These are phyloP conservation scores for Colletotrichum cuscutae DNA, from an alignment of 2,329 filamentous ascomycete species.

Conservation along the genomic window DNA sequence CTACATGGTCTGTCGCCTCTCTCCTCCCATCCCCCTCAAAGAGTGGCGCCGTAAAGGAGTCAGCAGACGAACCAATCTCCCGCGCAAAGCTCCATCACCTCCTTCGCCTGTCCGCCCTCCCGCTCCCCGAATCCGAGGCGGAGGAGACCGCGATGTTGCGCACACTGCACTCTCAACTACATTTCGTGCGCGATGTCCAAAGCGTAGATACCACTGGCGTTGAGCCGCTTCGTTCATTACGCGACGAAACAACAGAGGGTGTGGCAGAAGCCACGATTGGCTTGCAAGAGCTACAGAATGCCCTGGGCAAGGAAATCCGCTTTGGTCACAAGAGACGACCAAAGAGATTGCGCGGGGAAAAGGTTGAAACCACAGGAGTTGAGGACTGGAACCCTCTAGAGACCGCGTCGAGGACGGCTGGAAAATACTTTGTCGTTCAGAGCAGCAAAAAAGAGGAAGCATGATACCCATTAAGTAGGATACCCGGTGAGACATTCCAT, in stretches of 20 bases:
- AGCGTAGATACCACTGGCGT: constrained; percentile 78
- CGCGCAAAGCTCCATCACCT: constrained; percentile 81
- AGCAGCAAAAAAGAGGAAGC: constrained; percentile 52
- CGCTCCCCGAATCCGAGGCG: constrained; percentile 69
- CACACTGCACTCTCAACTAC: constrained; percentile 83
- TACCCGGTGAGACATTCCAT: constrained; percentile 4
- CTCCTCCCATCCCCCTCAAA: constrained; percentile 65
- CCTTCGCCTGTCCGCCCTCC: constrained; percentile 88
- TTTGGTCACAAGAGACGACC: constrained; percentile 65
- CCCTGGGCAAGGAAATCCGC: constrained; percentile 68
- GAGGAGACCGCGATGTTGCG: constrained; percentile 78
- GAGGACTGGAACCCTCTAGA: constrained; percentile 79
- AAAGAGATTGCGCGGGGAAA: constrained; percentile 46
- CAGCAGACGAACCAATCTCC: constrained; percentile 61
- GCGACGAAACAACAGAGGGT: constrained; percentile 77
- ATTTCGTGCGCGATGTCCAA: constrained; percentile 91
- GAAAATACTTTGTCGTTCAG: constrained; percentile 82
- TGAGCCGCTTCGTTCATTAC: constrained; percentile 79
- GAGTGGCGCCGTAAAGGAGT: constrained; percentile 40
- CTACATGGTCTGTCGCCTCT: constrained; percentile 85
- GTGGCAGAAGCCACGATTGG: constrained; percentile 67
- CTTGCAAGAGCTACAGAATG: constrained; percentile 64
- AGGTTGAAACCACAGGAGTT: constrained; percentile 53
- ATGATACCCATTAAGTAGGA: constrained; percentile 32
- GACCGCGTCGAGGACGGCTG: constrained; percentile 72